Evolutionary conservation across 208 protist species (phyloP), one percentile per base, ranked within the genome.

Genomic region (Herpetomonas samuelpessoai): DNA sequence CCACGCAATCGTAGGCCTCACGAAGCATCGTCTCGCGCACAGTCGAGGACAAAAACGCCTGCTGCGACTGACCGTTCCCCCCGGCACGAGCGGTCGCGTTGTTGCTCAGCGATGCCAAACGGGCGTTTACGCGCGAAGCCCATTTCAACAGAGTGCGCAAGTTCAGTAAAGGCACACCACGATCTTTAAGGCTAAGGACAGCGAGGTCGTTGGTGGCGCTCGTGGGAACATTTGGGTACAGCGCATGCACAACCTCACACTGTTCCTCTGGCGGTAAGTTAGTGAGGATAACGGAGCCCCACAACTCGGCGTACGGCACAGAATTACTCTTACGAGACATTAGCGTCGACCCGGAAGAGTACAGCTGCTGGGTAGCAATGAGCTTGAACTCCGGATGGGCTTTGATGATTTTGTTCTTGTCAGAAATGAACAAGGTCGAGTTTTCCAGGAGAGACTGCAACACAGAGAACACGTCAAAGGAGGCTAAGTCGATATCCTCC

Each of bases 401-500:
- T 3, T 62, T 27, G 49, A 99, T 85, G 21, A 85, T 79, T 53
- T 93, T 85, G 65, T 96, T 97, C 57, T 99, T 93, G 28, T 97
- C 93, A 0, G 98, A 89, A 48, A 99, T 81, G 68, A 98, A 98
- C 24, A 99, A 78, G 21, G 79, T 86, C 12, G 91, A 66, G 35
- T 83, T 91, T 58, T 99, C 98, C 1, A 99, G 70, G 0, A 99
- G 79, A 1, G 98, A 96, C 6, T 98, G 81, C 6, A 99, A 65
- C 2, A 98, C 90, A 0, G 97, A 95, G 25, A 99, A 86, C 1
- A 99, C 96, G 53, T 99, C 99, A 54, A 98, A 87, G 2, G 98
- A 98, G 14, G 98, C 97, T 12, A 98, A 72, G 75, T 99, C 98
- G 48, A 99, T 96, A 77, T 99, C 98, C 58, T 99, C 98, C 68